Conservation (phyloP, 225 moss, liverwort and hornwort species). For the Pseudisothecium myosuroides region DNA sequence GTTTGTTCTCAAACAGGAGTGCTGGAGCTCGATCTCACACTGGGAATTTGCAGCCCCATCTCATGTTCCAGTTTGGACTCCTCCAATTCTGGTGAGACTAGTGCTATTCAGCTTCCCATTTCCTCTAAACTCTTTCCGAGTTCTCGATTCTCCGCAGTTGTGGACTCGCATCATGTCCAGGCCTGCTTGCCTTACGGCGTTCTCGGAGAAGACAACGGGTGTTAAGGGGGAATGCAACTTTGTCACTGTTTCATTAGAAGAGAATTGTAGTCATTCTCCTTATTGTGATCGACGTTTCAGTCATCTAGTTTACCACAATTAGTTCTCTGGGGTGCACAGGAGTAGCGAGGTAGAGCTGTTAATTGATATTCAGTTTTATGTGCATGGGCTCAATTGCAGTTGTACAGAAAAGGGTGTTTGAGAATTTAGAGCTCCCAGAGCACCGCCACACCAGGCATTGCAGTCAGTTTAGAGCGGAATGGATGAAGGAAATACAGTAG, state of each 20-base stretch:
- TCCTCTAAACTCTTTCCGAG: neutral
- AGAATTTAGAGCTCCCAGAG: neutral
- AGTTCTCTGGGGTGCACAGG: neutral
- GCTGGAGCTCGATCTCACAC: conserved; percentile 43
- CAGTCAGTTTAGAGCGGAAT: no score
- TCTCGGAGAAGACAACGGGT: neutral
- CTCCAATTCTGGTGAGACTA: neutral
- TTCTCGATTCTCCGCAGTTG: neutral
- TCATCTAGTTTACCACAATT: neutral
- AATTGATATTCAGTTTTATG: neutral
- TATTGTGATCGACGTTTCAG: neutral
- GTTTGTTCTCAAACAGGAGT: neutral
- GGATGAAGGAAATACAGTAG: neutral
- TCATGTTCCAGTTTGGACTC: conserved; percentile 16
- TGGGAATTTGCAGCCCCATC: conserved; percentile 25
- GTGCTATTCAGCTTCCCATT: neutral
- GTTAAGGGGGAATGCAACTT: neutral
- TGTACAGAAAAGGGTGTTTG: neutral
- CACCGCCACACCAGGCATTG: neutral
- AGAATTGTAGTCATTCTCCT: neutral
- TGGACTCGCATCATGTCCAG: neutral
- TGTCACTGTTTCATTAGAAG: neutral
- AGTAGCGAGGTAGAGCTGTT: neutral
- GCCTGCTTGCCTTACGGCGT: neutral
- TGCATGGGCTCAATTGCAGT: neutral